These are phyloP conservation scores for Psilocybe azurescens DNA, from an alignment of 768 basidiomycete genomes.

Conservation along the genomic window DNA sequence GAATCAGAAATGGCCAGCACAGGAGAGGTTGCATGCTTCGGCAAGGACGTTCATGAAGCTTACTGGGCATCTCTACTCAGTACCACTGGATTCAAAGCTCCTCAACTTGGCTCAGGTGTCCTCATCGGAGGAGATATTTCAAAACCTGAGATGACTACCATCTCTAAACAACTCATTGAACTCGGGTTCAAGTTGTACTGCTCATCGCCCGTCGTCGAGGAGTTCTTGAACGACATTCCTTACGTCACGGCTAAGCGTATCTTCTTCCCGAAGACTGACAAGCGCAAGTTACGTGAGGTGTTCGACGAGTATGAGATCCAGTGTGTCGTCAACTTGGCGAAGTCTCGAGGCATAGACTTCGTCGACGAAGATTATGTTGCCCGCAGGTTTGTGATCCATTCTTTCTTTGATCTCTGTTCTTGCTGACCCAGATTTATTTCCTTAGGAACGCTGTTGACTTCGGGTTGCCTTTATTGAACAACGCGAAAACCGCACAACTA, in stretches of 20 bases:
- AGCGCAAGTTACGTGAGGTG: conserved; percentile 92
- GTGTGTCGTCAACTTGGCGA: conserved; percentile 92
- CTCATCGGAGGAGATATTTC: conserved; percentile 90
- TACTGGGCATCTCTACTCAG: conserved; percentile 96
- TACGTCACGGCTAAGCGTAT: conserved; percentile 87
- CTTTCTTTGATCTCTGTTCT: not conserved
- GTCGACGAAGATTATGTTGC: conserved; percentile 97
- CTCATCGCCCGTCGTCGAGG: conserved; percentile 79
- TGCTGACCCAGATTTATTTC: conserved; percentile 9
- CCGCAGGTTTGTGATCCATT: conserved; percentile 60
- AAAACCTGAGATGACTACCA: conserved; percentile 84
- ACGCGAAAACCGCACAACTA: conserved; percentile 85
- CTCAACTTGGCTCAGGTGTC: conserved; percentile 82
- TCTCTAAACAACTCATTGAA: conserved; percentile 80
- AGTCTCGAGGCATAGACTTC: conserved; percentile 73
- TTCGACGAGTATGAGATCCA: conserved; percentile 95
- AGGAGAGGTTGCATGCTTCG: conserved; percentile 97
- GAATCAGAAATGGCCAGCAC: conserved; percentile 94
- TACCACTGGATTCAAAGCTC: conserved; percentile 95
- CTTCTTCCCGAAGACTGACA: conserved; percentile 96
- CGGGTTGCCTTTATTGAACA: conserved; percentile 89
- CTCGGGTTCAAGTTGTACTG: conserved; percentile 97
- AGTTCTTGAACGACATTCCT: conserved; percentile 77
- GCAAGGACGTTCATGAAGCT: conserved; percentile 91
- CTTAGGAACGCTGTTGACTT: conserved; percentile 93